Evolutionary conservation across 1,284 basidiomycete genomes (phyloP), one percentile per base, ranked within the genome.

Genomic region (Ustilago esculenta): DNA sequence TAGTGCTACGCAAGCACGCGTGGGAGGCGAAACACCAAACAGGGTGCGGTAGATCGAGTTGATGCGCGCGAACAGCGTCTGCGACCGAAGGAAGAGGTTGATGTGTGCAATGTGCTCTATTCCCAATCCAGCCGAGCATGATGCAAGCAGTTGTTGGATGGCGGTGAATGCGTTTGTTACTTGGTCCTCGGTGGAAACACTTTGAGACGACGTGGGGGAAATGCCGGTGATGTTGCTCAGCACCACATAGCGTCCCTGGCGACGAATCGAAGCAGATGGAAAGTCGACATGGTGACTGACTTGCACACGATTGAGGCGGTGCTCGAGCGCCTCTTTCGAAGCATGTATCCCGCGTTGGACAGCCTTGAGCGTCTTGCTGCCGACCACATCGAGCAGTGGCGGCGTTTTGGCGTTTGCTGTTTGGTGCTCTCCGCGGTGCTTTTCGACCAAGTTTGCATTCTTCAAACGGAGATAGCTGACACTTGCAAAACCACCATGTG

Each of bases 21-120:
- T 89, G 1, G 96, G 95, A 0, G 96, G 96, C 30, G 92, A 94
- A 9, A 88, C 87, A 1, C 93, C 93, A 80, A 98, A 98, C 79
- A 88, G 91, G 3, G 86, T 85, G 1, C 86, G 83, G 80, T 98
- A 98, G 8, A 90, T 85, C 0, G 85, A 45, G 48, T 81, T 80
- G 50, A 79, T 42, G 12, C 36, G 23, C 3, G 48, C 32, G 41
- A 81, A 81, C 37, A 55, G 43, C 14, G 44, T 17, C 30, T 79
- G 77, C 1, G 47, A 45, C 7, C 91, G 89, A 36, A 99, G 86
- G 68, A 90, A 88, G 24, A 98, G 85, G 57, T 91, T 94, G 80
- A 97, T 88, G 79, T 91, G 90, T 5, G 88, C 84, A 36, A 90
- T 87, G 64, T 90, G 85, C 0, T 87, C 84, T 17, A 69, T 11